These are phyloP conservation scores for Irpex lacteus DNA, from an alignment of 1,284 basidiomycete species.

Conservation along the genomic window DNA sequence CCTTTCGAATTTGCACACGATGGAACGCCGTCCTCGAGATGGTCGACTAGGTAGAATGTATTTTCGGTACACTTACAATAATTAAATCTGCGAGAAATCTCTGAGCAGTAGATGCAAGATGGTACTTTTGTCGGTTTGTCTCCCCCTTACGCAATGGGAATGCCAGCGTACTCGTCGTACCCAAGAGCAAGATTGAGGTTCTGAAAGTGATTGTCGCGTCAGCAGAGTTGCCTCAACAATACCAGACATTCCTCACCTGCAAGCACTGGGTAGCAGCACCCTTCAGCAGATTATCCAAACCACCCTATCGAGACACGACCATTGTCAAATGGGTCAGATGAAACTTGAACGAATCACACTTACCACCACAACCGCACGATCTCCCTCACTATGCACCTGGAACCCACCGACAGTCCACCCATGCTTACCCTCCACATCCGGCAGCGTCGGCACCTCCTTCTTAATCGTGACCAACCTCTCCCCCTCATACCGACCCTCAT, in stretches of 20 bases:
- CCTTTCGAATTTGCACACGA: not conserved
- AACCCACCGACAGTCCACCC: conserved; percentile 92
- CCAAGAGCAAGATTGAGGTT: conserved; percentile 95
- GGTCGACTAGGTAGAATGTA: not conserved
- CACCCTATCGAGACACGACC: conserved; percentile 51
- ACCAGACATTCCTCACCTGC: conserved; percentile 53
- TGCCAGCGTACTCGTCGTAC: conserved; percentile 88
- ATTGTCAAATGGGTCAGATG: conserved; percentile 13
- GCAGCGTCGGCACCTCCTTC: conserved; percentile 74
- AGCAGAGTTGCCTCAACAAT: not conserved
- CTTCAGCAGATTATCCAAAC: conserved; percentile 94
- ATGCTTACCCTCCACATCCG: conserved; percentile 79
- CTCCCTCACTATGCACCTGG: conserved; percentile 88
- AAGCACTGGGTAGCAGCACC: conserved; percentile 98
- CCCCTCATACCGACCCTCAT: conserved; percentile 73
- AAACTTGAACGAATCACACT: conserved; percentile 29
- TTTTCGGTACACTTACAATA: not conserved
- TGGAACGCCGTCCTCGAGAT: not conserved
- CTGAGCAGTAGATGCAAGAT: not conserved
- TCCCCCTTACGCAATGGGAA: conserved; percentile 39
- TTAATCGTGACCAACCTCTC: conserved; percentile 75
- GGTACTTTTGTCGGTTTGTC: not conserved
- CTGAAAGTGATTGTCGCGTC: conserved; percentile 37
- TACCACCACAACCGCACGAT: conserved; percentile 89
- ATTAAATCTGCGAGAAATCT: not conserved